Evolutionary conservation across 495 filamentous ascomycete species (phyloP).

Genomic region (Penicillium cosmopolitanum): DNA sequence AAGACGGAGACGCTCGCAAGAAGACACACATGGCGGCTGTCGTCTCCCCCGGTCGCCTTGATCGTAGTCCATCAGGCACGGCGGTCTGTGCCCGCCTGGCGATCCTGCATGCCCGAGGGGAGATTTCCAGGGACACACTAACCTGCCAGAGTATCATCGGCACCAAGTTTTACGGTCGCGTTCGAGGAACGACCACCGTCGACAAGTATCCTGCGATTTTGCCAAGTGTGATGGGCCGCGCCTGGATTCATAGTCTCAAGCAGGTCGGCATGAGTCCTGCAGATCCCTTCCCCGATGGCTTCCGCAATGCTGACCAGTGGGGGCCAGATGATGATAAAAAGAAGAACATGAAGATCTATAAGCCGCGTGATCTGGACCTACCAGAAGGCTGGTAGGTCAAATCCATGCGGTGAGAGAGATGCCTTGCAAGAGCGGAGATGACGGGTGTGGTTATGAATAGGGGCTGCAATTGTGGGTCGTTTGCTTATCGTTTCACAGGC

Average conservation of each 20-base stretch:
- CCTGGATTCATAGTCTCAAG: conserved; percentile 9
- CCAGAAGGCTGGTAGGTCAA: background rate
- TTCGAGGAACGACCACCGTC: conserved; percentile 5
- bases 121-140: background rate
- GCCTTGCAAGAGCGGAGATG: no score
- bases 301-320: conserved; percentile 12
- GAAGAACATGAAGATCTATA: background rate
- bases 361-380: background rate
- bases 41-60: conserved; percentile 11
- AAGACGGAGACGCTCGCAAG: background rate
- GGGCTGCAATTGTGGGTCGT: no score
- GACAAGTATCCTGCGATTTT: conserved; percentile 7
- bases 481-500: no score
- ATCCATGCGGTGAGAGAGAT: background rate
- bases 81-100: conserved; percentile 9
- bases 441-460: no score
- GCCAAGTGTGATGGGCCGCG: conserved; percentile 5
- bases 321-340: conserved; percentile 2
- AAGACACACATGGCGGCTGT: conserved; percentile 3
- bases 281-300: conserved; percentile 11
- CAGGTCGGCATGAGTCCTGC: conserved; percentile 10
- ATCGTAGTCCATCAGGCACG: conserved; percentile 12
- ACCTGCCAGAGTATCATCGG: conserved; percentile 1
- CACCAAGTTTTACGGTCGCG: conserved; percentile 2
- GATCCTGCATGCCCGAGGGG: background rate